These are phyloP conservation scores for Botrytis sinoallii DNA, from an alignment of 2,329 filamentous ascomycete genomes.

Conservation along the genomic window DNA sequence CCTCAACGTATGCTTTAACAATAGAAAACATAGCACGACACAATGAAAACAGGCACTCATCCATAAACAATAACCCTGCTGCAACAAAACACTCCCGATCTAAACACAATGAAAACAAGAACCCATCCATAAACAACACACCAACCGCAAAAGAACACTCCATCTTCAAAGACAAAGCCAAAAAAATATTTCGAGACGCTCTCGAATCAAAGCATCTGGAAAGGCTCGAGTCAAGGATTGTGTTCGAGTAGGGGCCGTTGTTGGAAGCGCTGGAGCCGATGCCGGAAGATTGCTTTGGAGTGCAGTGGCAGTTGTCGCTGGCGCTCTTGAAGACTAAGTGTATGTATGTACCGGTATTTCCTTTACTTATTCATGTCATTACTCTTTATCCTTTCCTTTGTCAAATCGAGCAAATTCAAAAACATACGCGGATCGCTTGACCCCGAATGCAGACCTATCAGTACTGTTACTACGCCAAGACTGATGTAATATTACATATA, in stretches of 20 bases:
- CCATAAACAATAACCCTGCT: not conserved
- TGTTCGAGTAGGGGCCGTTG: not conserved
- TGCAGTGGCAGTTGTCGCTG: not conserved
- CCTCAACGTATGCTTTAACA: not conserved
- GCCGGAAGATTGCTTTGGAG: not conserved
- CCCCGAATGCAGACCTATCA: not conserved
- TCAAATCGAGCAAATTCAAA: not conserved
- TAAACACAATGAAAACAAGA: not conserved
- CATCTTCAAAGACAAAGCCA: not conserved
- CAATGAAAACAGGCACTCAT: not conserved
- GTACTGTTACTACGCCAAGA: not conserved
- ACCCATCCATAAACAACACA: not conserved
- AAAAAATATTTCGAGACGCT: not conserved
- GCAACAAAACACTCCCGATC: too few relatives aligned
- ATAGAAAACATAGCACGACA: not conserved
- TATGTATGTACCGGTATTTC: not conserved
- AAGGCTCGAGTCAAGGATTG: not conserved
- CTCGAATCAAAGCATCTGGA: not conserved
- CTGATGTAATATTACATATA: not conserved
- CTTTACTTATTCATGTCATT: not conserved
- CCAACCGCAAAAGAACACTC: not conserved
- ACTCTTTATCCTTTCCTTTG: not conserved
- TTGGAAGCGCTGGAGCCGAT: not conserved
- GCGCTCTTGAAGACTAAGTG: accelerated
- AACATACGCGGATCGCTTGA: not conserved